Base-by-base conservation (phyloP, 2,329 filamentous ascomycete genomes). In the Alternaria brassicae region DNA sequence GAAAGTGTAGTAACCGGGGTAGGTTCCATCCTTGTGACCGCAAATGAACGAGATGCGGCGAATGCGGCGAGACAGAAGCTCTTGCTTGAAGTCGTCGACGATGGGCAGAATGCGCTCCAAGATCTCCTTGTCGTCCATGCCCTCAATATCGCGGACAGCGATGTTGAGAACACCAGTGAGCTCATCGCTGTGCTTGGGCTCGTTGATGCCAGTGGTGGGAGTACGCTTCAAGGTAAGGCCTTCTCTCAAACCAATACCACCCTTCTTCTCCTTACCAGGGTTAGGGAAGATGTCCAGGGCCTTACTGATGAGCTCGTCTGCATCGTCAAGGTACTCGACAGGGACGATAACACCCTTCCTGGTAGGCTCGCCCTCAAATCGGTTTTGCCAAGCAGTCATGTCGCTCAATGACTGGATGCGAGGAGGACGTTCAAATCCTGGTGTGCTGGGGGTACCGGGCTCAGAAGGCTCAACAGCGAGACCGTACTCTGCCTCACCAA, bases 1-100 rank as follows among this genome's bases (percentile, higher is more conserved):
- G 92, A 98, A 99, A 41, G 95, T 99, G 85, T 91, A 98, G 86
- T 99, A 98, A 47, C 92, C 93, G 21, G 94, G 95, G 79, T 98
- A 97, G 13, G 92, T 92, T 55, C 93, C 95, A 74, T 99, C 92
- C 75, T 89, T 92, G 83, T 92, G 92, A 56, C 95, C 95, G 75
- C 93, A 97, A 78, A 98, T 95, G 82, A 99, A 97, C 49, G 93
- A 97, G 56, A 99, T 82, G 68, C 95, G 91, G 66, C 95, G 93
- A 48, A 99, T 89, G 50, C 89, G 88, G 69, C 91, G 92, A 53
- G 89, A 83, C 25, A 93, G 81, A 23, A 99, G 85, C 71, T 99
- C 95, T 2, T 91, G 87, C 83, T 91, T 94, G 85, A 89, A 89
- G 40, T 91, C 88, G 32, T 90, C 86, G 25, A 99, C 86, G 56